phyloP scores from a whole-genome alignment of 495 filamentous ascomycete genomes.

The Neurospora sp. region DNA sequence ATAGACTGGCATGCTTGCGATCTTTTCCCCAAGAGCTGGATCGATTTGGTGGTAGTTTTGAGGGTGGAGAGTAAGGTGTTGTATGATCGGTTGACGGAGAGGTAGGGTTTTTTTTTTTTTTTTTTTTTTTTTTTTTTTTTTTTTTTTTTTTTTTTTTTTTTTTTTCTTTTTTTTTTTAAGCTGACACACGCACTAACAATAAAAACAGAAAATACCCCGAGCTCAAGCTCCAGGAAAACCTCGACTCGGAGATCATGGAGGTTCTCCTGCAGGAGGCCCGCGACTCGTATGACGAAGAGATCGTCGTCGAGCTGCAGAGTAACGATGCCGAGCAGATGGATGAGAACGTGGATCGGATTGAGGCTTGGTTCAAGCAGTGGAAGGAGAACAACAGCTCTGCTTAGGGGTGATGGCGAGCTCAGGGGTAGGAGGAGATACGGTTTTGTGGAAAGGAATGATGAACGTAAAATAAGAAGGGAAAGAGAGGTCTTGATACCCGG shows the following conservation, averaged over 20 bases:
- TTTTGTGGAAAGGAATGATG: background rate
- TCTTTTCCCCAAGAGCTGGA: conserved; percentile 85
- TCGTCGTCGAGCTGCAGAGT: conserved; percentile 84
- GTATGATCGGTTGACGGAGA: conserved; percentile 72
- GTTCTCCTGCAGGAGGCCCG: conserved; percentile 83
- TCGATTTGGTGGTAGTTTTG: conserved; percentile 90
- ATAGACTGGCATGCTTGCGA: conserved; percentile 99
- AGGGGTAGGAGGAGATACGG: background rate
- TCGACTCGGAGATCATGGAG: conserved; percentile 97
- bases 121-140: background rate
- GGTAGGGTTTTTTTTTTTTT: conserved; percentile 33
- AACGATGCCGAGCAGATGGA: conserved; percentile 76
- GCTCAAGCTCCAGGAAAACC: conserved; percentile 85
- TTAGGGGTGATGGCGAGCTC: background rate
- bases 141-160: background rate
- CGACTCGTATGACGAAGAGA: conserved; percentile 77
- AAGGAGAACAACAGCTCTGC: conserved; percentile 45
- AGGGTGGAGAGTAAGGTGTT: conserved; percentile 61
- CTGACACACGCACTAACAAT: background rate
- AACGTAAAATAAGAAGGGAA: background rate
- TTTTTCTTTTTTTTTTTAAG: background rate
- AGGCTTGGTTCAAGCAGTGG: conserved; percentile 75
- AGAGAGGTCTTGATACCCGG: background rate
- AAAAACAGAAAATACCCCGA: conserved; percentile 59
- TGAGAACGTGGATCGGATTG: conserved; percentile 73